These are phyloP conservation scores for Cubamyces sp. DNA, from an alignment of 768 basidiomycete genomes.

Conservation along the genomic window DNA sequence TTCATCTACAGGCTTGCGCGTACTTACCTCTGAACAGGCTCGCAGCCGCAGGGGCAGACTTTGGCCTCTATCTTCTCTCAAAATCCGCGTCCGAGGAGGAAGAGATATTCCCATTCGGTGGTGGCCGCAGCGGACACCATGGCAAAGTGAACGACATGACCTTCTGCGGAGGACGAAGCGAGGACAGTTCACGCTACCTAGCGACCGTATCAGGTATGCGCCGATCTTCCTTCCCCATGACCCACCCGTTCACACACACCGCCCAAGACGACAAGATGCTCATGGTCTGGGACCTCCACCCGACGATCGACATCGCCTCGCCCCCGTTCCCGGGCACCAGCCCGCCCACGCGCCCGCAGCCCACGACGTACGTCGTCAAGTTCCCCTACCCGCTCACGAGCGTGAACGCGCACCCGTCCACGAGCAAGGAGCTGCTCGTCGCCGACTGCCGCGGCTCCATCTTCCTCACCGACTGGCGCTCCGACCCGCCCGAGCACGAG, in stretches of 20 bases:
- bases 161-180: slow-evolving; percentile 75
- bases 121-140: slow-evolving; percentile 81
- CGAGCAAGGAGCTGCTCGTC: slow-evolving; percentile 79
- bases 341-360: slow-evolving; percentile 56
- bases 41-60: slow-evolving; percentile 68
- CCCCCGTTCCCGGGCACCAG: slow-evolving; percentile 38
- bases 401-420: slow-evolving; percentile 70
- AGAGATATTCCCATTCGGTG: slow-evolving; percentile 70
- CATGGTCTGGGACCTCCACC: slow-evolving; percentile 86
- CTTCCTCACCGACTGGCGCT: slow-evolving; percentile 83
- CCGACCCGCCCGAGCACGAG: slow-evolving; percentile 59
- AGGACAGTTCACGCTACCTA: slow-evolving; percentile 72
- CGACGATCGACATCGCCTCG: slow-evolving; percentile 51
- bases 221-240: neutral
- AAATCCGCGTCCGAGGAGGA: slow-evolving; percentile 54
- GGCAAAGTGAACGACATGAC: slow-evolving; percentile 77
- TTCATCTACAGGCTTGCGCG: neutral
- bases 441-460: slow-evolving; percentile 75
- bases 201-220: slow-evolving; percentile 76
- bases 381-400: slow-evolving; percentile 75
- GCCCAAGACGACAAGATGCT: slow-evolving; percentile 76
- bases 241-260: slow-evolving; percentile 6
- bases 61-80: slow-evolving; percentile 70
- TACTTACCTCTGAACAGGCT: slow-evolving; percentile 49
- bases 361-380: slow-evolving; percentile 75